These are phyloP conservation scores for Geotrichum bryndzae DNA, from an alignment of 1,139 yeast species.

Conservation along the genomic window DNA sequence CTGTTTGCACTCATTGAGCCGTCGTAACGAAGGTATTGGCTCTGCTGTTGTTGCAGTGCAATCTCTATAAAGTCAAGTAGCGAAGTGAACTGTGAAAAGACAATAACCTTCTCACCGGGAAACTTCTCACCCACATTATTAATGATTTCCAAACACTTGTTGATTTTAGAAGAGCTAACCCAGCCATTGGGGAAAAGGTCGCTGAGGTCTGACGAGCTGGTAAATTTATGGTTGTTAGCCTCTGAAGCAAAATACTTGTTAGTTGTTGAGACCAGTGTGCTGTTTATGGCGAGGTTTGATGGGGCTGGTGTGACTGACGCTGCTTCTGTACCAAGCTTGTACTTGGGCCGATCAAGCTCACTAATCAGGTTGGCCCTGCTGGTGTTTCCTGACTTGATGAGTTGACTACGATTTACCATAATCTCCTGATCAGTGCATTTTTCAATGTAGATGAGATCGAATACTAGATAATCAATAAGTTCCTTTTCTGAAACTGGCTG, in stretches of 20 bases:
- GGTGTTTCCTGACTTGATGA: neutral
- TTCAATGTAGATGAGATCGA: slow-evolving; percentile 25
- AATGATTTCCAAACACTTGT: slow-evolving; percentile 44
- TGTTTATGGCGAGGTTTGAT: neutral
- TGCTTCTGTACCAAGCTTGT: neutral
- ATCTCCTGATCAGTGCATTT: slow-evolving; percentile 24
- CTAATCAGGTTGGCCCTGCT: neutral
- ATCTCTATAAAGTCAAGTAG: slow-evolving; percentile 66
- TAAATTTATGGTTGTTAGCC: neutral
- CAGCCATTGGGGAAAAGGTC: slow-evolving; percentile 32
- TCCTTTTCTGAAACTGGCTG: slow-evolving; percentile 20
- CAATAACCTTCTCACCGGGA: slow-evolving; percentile 60
- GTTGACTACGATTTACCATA: neutral
- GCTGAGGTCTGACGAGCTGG: slow-evolving; percentile 4
- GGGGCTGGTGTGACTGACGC: neutral
- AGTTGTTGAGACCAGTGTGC: neutral
- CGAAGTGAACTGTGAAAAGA: slow-evolving; percentile 81
- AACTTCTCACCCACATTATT: slow-evolving; percentile 38
- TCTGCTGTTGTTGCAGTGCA: slow-evolving; percentile 40
- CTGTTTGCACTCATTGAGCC: slow-evolving; percentile 70
- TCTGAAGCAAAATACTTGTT: slow-evolving; percentile 4
- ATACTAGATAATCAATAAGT: slow-evolving; percentile 26
- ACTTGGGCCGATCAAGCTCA: neutral
- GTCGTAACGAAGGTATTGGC: slow-evolving; percentile 56
- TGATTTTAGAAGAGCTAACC: slow-evolving; percentile 42